phyloP scores from a whole-genome alignment of 345 rosid genomes.

The Psidium guajava region DNA sequence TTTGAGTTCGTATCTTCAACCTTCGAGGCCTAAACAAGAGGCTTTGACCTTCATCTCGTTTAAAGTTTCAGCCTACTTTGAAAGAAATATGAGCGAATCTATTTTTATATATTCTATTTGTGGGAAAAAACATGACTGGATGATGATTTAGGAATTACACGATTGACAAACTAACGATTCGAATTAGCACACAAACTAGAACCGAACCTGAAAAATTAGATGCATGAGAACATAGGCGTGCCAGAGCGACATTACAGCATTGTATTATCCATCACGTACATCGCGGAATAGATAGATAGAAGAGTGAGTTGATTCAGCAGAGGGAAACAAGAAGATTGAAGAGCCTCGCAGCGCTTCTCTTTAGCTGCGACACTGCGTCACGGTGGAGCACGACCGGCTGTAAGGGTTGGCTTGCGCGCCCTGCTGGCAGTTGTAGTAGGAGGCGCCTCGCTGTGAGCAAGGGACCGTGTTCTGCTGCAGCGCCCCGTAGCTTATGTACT shows the following conservation, averaged over 20 bases:
- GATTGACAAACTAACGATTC: neutral
- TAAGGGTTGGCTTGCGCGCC: conserved; percentile 70
- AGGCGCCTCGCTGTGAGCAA: conserved; percentile 73
- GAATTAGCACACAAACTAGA: neutral
- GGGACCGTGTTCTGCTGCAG: conserved; percentile 61
- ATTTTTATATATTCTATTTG: neutral
- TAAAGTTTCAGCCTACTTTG: neutral
- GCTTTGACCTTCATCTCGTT: neutral
- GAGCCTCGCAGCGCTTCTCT: neutral
- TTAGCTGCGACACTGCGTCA: conserved; percentile 65
- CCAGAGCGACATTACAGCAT: neutral
- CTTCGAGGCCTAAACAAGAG: neutral
- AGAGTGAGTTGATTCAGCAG: neutral
- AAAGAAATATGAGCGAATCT: neutral
- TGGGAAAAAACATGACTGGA: neutral
- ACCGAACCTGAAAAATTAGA: neutral
- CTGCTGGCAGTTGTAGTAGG: conserved; percentile 71
- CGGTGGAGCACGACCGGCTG: conserved; percentile 59
- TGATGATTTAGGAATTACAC: neutral
- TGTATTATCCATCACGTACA: neutral
- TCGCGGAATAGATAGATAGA: neutral
- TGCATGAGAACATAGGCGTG: neutral
- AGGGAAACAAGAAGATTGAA: too few relatives aligned
- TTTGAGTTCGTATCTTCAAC: too few relatives aligned
- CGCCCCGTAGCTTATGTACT: conserved; percentile 70